Conservation (phyloP, 2,329 filamentous ascomycete species). For the Colletotrichum trifolii region DNA sequence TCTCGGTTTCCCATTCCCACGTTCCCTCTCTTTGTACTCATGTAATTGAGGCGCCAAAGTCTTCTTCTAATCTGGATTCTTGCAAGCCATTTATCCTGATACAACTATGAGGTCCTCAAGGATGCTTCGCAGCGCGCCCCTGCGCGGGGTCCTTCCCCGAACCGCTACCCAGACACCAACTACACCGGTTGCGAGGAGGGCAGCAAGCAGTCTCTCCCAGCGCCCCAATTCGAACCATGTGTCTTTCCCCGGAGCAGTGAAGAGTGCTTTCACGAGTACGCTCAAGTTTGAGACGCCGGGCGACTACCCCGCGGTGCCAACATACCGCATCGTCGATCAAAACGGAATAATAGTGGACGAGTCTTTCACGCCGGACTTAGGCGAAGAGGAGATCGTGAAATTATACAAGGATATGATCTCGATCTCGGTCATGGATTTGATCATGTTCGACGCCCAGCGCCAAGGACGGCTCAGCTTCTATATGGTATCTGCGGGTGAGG, state of each 20-base stretch:
- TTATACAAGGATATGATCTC: conserved; percentile 75
- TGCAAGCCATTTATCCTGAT: not conserved
- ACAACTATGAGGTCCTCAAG: conserved; percentile 37
- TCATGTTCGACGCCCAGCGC: conserved; percentile 98
- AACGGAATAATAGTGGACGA: conserved; percentile 86
- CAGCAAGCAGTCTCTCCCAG: conserved; percentile 64
- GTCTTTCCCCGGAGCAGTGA: conserved; percentile 93
- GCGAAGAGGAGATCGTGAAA: conserved; percentile 69
- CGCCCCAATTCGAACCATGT: conserved; percentile 66
- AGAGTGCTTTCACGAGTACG: conserved; percentile 87
- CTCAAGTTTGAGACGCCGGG: conserved; percentile 83
- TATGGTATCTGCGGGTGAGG: conserved; percentile 95
- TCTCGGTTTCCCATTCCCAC: conserved; percentile 22
- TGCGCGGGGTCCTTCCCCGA: conserved; percentile 43
- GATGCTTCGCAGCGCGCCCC: conserved; percentile 44
- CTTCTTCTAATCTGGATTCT: not conserved
- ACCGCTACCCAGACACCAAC: conserved; percentile 33
- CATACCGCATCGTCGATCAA: conserved; percentile 91
- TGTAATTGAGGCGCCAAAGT: not conserved
- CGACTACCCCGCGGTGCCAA: conserved; percentile 81
- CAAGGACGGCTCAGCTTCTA: conserved; percentile 97
- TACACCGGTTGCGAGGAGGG: conserved; percentile 44
- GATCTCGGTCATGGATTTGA: conserved; percentile 88
- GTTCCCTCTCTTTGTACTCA: not conserved
- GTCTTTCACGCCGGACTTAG: conserved; percentile 74